A percentile compares a stretch with the other conserved stretches of the same genome.
Evolutionary conservation across 1,284 basidiomycete species (phyloP).

Genomic region (Dichomitus squalens): DNA sequence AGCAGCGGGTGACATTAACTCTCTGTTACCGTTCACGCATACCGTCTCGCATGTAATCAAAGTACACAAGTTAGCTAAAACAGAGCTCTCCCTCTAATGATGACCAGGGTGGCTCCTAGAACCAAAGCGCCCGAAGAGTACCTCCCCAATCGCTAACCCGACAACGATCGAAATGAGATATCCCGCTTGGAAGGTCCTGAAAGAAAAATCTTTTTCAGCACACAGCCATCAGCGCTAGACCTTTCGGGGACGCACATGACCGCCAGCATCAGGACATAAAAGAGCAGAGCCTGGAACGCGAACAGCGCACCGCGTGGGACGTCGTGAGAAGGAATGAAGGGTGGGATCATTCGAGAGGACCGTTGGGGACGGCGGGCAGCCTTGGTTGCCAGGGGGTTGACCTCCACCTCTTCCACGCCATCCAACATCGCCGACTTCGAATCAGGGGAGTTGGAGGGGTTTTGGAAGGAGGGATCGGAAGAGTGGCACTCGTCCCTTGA

Average conservation of each 20-base stretch:
- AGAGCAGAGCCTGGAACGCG: slow-evolving; percentile 56
- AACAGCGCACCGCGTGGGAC: slow-evolving; percentile 62
- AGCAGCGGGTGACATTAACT: no score
- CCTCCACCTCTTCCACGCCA: slow-evolving; percentile 20
- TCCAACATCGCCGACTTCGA: slow-evolving; percentile 6
- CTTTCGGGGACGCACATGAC: slow-evolving; percentile 58
- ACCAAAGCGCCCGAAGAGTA: slow-evolving; percentile 59
- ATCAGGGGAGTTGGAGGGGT: background rate
- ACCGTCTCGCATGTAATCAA: no score
- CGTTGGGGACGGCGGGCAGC: slow-evolving; percentile 10
- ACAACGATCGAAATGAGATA: slow-evolving; percentile 66
- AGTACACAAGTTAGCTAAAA: no score
- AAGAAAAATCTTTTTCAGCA: slow-evolving; percentile 13
- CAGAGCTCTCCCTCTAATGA: no score
- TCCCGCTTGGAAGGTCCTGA: slow-evolving; percentile 74
- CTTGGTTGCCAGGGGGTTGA: slow-evolving; percentile 7
- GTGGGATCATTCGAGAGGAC: slow-evolving; percentile 39
- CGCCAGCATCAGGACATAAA: slow-evolving; percentile 68
- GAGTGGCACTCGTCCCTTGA: background rate
- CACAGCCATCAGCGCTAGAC: slow-evolving; percentile 1
- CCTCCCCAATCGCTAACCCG: slow-evolving; percentile 67
- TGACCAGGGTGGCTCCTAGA: slow-evolving; percentile 27
- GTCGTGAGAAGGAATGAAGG: slow-evolving; percentile 64
- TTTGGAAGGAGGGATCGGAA: background rate
- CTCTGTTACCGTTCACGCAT: no score